These are phyloP conservation scores for Lactarius sanguifluus DNA, from an alignment of 768 basidiomycete species.

Conservation along the genomic window DNA sequence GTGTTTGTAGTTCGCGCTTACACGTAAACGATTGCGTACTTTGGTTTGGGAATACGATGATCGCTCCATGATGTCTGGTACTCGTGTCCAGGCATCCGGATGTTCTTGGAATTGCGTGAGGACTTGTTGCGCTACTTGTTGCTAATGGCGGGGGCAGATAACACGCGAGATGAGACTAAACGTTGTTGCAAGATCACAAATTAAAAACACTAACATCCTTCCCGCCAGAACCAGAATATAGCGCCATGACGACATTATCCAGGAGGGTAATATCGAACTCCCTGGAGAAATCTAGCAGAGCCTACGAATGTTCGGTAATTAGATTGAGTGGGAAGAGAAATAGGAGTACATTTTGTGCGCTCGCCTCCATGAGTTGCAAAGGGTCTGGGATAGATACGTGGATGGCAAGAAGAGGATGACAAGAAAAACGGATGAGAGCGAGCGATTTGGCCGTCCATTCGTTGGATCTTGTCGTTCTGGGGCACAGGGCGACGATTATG, in stretches of 20 bases:
- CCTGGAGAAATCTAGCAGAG: conserved; percentile 87
- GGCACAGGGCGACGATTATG: conserved; percentile 27
- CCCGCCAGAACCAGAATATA: conserved; percentile 79
- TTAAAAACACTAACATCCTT: conserved; percentile 59
- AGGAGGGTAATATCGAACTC: conserved; percentile 92
- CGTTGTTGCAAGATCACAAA: conserved; percentile 11
- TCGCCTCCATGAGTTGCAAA: conserved; percentile 22
- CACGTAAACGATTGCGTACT: conserved; percentile 40
- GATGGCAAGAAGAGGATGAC: not conserved
- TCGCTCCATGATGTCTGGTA: conserved; percentile 88
- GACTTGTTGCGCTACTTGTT: conserved; percentile 91
- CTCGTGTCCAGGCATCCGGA: conserved; percentile 95
- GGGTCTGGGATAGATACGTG: conserved; percentile 3
- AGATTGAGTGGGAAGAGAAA: conserved; percentile 1
- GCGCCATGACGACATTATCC: conserved; percentile 91
- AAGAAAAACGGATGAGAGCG: conserved; percentile 10
- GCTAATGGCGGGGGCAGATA: conserved; percentile 47
- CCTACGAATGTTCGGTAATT: conserved; percentile 43
- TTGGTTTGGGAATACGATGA: conserved; percentile 86
- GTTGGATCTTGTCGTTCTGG: conserved; percentile 26
- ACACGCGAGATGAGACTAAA: conserved; percentile 17
- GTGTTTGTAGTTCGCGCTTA: not conserved
- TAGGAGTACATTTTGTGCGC: not conserved
- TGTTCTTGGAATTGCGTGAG: conserved; percentile 96
- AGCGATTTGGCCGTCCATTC: conserved; percentile 17